Base-by-base conservation (phyloP, 805 yeast genomes). In the Kodamaea sagamina region DNA sequence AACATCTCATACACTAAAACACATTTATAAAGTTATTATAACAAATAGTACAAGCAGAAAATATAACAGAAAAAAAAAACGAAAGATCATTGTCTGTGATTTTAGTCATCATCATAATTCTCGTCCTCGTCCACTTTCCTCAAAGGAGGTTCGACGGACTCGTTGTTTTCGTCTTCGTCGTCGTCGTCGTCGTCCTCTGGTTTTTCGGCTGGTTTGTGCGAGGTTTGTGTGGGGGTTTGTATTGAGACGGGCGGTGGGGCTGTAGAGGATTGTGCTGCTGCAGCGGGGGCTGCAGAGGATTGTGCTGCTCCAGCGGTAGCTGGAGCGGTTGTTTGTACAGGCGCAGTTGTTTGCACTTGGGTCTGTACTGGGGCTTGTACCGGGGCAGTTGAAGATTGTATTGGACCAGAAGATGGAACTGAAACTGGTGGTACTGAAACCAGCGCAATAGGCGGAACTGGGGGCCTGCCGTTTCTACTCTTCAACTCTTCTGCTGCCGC, bases 91-190 rank as follows among this genome's bases (percentile, higher is more conserved):
- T 24, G 26, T 36, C 19, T 3, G 34, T 28, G 32, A 21, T 27
- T 39, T 49, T 52, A 62, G 41, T 71, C 74, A 40, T 71, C 76
- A 46, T 71, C 76, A 51, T 71, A 71, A 50, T 71, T 62, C 51
- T 71, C 76, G 46, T 71, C 76, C 49, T 71, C 76, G 31, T 71
- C 74, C 19, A 71, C 71, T 38, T 64, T 65, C 47, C 76, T 59
- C 65, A 71, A 55, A 11, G 76, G 76, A 19, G 76, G 74, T 44
- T 71, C 76, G 11, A 62, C 65, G 1, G 62, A 59, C 41, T 62
- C 72, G 6, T 39, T 41, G 13, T 49, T 50, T 32, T 50, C 51
- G 16, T 54, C 57, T 15, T 55, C 62, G n/a, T 61, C 63, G 8
- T 55, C 62, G 2, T 63, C 69, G 3, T 59, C 70, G 6, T 59